Base-by-base conservation (phyloP, 257 asterid species). In the Solanum piurae region DNA sequence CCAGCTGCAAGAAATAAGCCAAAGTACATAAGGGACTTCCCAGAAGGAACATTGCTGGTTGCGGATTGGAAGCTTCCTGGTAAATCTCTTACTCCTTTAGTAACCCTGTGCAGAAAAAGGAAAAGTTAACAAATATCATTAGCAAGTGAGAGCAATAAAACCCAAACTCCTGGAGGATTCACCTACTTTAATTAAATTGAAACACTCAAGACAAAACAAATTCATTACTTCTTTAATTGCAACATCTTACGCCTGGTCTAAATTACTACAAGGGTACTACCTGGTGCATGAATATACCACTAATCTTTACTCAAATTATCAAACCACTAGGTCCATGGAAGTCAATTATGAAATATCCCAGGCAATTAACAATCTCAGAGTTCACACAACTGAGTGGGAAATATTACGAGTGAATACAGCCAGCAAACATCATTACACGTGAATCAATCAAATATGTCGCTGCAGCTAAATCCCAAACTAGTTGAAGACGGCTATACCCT, bases 51-150 rank as follows among this genome's bases (percentile, higher is more conserved):
- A 83, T 42, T 92, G 94, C 98, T 93, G 20, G 96, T 92, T 46
- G 98, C 94, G 1, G 96, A 94, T 86, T 90, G 93, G 90, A 94
- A 95, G 94, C 90, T 96, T 89, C 98, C 98, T 21, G 98, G 97
- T 77, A 95, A 88, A 23, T 89, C 94, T 87, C 93, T 92, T 88
- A 94, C 96, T 88, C 98, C 96, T 91, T 91, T 95, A 3, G 98
- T 87, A 82, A 96, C 93, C 87, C 98, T 96, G 86, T 84, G 16
- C 83, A 34, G n/a, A 83, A 13, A 83, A 83, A 34, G 82, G 40
- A 13, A 9, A 60, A 25, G 69, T 66, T 85, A 27, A 86, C 85
- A 46, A 80, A 80, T 79, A 46, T 29, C 29, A 80, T 80, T 49
- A 46, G 42, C 40, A 46, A 80, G 25, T 18, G 58, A 72, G 58